Percentiles rank a stretch among this genome's conserved stretches.
Conservation (phyloP, 805 yeast genomes). For the Peterozyma toletana region DNA sequence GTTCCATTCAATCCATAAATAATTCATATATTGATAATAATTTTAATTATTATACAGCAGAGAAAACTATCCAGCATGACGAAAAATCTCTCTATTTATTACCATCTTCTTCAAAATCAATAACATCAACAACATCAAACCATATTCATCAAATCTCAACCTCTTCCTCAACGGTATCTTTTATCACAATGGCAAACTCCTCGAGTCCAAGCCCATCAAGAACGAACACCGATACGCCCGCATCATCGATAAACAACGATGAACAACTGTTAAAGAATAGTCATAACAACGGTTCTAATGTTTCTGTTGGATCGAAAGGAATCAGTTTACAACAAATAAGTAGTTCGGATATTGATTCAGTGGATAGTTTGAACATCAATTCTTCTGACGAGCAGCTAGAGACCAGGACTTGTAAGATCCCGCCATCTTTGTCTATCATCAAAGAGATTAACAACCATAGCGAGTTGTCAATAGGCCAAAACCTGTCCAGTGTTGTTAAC, state of each 20-base stretch:
- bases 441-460: too few relatives aligned
- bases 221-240: conserved; percentile 7
- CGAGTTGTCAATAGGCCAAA: too few relatives aligned
- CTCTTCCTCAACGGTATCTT: conserved; percentile 9
- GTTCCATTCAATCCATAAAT: neutral
- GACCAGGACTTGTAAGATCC: too few relatives aligned
- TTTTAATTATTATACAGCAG: too few relatives aligned
- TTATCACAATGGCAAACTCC: conserved; percentile 5
- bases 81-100: conserved; percentile 8
- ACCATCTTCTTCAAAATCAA: conserved; percentile 12
- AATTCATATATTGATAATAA: neutral
- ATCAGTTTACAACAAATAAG: neutral
- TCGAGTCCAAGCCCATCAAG: conserved; percentile 7
- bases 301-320: too few relatives aligned
- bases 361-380: neutral
- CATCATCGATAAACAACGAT: conserved; percentile 9
- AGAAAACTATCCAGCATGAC: neutral
- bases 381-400: too few relatives aligned
- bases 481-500: too few relatives aligned
- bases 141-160: conserved; percentile 4
- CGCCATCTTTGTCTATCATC: too few relatives aligned
- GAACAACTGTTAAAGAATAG: neutral
- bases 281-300: too few relatives aligned
- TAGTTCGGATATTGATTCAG: neutral
- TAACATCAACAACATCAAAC: conserved; percentile 10